phyloP scores from a whole-genome alignment of 148 eudicot genomes.

The Cornus suecica region DNA sequence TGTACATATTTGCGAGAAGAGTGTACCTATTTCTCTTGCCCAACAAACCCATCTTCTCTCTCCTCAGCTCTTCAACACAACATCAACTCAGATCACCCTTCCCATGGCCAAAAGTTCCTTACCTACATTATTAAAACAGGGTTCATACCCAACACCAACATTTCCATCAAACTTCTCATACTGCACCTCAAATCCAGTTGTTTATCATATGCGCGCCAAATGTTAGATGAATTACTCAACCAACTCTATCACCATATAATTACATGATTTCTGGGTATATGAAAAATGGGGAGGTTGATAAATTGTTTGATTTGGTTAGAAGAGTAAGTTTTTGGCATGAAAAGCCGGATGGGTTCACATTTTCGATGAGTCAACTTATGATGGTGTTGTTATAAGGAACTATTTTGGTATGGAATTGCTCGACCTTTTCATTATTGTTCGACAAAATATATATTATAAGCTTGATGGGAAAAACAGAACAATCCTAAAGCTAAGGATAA shows the following conservation, averaged over 20 bases:
- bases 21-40: slow-evolving; percentile 13
- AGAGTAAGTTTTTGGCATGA: slow-evolving; percentile 30
- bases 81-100: slow-evolving; percentile 58
- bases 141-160: slow-evolving; percentile 43
- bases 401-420: no score
- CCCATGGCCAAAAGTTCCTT: slow-evolving; percentile 66
- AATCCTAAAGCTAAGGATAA: no score
- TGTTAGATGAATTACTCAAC: slow-evolving; percentile 63
- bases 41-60: slow-evolving; percentile 24
- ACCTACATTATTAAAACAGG: slow-evolving; percentile 59
- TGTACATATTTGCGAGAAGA: slow-evolving; percentile 7
- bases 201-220: slow-evolving; percentile 45
- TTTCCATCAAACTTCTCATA: slow-evolving; percentile 58
- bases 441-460: no score
- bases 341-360: slow-evolving; percentile 64
- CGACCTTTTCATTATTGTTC: no score
- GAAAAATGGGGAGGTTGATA: slow-evolving; percentile 31
- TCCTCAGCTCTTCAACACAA: slow-evolving; percentile 44
- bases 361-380: slow-evolving; percentile 46
- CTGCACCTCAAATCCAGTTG: slow-evolving; percentile 49
- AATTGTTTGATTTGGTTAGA: slow-evolving; percentile 47
- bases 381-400: no score
- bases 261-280: slow-evolving; percentile 60
- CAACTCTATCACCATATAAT: slow-evolving; percentile 59
- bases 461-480: no score